Conservation (phyloP, 306 rosid species). For the Dalbergia cultrata region DNA sequence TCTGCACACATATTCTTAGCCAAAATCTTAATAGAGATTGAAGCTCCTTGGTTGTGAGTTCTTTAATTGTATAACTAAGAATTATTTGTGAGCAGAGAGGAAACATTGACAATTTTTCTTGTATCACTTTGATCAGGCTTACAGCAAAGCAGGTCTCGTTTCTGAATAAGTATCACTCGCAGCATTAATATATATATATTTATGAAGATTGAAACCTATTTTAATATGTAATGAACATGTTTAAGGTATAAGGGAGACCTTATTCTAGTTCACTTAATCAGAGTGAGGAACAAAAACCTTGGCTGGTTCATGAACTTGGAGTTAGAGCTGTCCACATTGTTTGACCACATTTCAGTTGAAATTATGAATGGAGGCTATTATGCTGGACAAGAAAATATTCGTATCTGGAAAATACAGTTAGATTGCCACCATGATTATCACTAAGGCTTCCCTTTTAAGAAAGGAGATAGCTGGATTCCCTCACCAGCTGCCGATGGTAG, state of each 20-base stretch:
- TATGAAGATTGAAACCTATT: conserved; percentile 28
- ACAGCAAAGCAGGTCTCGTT: conserved; percentile 46
- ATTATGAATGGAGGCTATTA: conserved; percentile 10
- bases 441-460: neutral
- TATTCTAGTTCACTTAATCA: conserved; percentile 47
- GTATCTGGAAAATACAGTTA: conserved; percentile 40
- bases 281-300: conserved; percentile 45
- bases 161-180: conserved; percentile 28
- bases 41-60: neutral
- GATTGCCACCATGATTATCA: conserved; percentile 36
- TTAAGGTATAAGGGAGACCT: conserved; percentile 45
- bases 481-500: conserved; percentile 5
- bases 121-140: conserved; percentile 22
- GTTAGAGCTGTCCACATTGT: conserved; percentile 53
- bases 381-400: conserved; percentile 55
- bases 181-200: conserved; percentile 13
- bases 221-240: conserved; percentile 35
- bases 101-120: neutral
- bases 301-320: conserved; percentile 65
- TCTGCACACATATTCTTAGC: neutral
- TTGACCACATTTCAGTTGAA: conserved; percentile 49
- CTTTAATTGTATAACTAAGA: conserved; percentile 7
- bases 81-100: neutral
- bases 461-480: neutral
- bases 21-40: neutral